Base-by-base conservation (phyloP, 768 basidiomycete genomes). In the Amanita pallidorosea region DNA sequence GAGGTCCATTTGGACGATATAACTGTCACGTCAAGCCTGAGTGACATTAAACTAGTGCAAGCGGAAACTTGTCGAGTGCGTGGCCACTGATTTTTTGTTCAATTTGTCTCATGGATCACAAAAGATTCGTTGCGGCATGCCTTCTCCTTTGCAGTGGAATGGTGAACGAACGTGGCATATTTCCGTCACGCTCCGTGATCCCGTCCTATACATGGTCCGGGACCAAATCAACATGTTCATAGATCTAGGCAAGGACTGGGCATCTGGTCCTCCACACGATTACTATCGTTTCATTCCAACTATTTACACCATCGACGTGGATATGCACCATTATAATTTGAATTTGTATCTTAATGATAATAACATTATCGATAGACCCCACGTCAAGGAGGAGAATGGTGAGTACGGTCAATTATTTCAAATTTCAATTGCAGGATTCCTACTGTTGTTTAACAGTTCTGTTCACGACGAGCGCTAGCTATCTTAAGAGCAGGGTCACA, bases 211-310 rank as follows among this genome's bases (percentile, higher is more conserved):
- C 60, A 71, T 96, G 17, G 72, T 98, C 9, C 81, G 92, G 38
- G 95, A 98, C 61, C 95, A 98, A 60, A 80, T 93, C 67, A 94
- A 91, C 59, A 88, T 97, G 76, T 79, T 98, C 59, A 83, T 83
- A 3, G 95, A 98, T 64, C 74, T 98, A n/a, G 82, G 83, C 31
- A 87, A 83, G 56, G 95, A 98, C 61, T 98, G 94, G 92, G 75
- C 73, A 20, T 79, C 85, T 9, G 92, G 91, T 3, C 85, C 88
- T 22, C 81, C 84, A 0, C 80, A 76, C 31, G 85, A 91, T 61
- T 88, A 83, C 62, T 71, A 83, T 54, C 83, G 81, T 42, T 98
- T 93, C 63, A 73, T 92, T 18, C 94, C 95, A 0, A 90, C 78
- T 63, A 61, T 81, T 6, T 98, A 98, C 65, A 64, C 64, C 13